A percentile compares a stretch with the other conserved stretches of the same genome.
Evolutionary conservation across 2,329 filamentous ascomycete species (phyloP).

Genomic region (Fusarium sp.): DNA sequence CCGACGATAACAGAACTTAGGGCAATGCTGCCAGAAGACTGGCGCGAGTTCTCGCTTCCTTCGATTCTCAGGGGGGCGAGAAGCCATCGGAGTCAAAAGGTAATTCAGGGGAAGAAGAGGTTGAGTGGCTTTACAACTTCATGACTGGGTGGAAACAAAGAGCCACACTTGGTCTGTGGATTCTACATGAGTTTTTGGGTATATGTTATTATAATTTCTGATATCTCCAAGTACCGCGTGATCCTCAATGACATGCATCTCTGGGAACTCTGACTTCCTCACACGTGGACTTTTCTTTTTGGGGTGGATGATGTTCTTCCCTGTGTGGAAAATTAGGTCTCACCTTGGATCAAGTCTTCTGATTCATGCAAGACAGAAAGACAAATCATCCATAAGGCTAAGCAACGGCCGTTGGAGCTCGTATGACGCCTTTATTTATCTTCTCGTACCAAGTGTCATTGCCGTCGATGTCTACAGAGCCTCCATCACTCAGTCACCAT

Average conservation of each 20-base stretch:
- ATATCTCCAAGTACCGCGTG: neutral
- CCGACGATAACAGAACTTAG: neutral
- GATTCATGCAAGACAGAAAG: neutral
- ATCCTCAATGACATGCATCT: neutral
- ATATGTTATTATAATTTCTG: neutral
- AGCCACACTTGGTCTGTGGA: neutral
- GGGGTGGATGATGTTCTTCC: neutral
- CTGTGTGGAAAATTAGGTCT: neutral
- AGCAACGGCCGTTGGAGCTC: neutral
- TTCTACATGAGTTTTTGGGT: neutral
- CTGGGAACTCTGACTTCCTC: neutral
- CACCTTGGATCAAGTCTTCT: neutral
- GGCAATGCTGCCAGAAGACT: neutral
- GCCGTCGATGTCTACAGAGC: neutral
- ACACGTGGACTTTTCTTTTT: neutral
- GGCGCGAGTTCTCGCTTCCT: neutral
- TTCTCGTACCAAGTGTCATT: neutral
- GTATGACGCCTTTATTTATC: neutral
- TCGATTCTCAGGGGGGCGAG: neutral
- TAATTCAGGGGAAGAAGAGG: neutral
- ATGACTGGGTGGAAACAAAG: neutral
- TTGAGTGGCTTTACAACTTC: neutral
- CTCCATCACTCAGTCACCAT: neutral
- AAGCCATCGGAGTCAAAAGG: neutral
- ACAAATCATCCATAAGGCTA: neutral